A percentile compares a stretch with the other conserved stretches of the same genome.
Evolutionary conservation across 768 basidiomycete species (phyloP).

Genomic region (Boletellus emodensis): DNA sequence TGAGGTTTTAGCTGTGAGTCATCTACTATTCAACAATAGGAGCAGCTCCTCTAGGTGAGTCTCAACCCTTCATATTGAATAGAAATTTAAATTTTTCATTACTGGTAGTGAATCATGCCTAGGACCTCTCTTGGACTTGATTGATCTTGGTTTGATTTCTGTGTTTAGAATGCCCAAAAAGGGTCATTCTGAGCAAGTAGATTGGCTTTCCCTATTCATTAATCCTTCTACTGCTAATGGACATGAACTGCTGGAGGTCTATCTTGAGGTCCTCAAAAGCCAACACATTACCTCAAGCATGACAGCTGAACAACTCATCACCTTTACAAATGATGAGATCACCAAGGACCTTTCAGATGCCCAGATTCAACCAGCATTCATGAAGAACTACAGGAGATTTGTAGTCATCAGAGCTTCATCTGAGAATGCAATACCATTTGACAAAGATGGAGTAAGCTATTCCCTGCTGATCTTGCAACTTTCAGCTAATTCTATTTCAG

Average conservation of each 20-base stretch:
- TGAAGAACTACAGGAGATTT: slow-evolving; percentile 61
- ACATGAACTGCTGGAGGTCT: slow-evolving; percentile 40
- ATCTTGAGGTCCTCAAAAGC: slow-evolving; percentile 27
- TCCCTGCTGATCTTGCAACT: background rate
- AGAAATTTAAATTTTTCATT: background rate
- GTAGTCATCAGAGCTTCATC: slow-evolving; percentile 48
- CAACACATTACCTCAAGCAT: slow-evolving; percentile 32
- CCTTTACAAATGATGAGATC: slow-evolving; percentile 44
- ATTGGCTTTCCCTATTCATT: slow-evolving; percentile 25
- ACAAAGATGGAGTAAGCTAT: slow-evolving; percentile 45
- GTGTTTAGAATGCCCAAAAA: slow-evolving; percentile 47
- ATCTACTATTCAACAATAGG: slow-evolving; percentile 10
- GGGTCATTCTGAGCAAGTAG: slow-evolving; percentile 20
- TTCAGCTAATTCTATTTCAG: slow-evolving; percentile 31
- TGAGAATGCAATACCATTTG: slow-evolving; percentile 25
- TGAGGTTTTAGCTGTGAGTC: slow-evolving; percentile 50
- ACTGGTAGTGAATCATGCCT: slow-evolving; percentile 13
- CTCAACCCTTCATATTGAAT: background rate
- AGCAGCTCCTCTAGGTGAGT: slow-evolving; percentile 9
- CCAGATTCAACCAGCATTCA: slow-evolving; percentile 61
- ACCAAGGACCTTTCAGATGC: slow-evolving; percentile 46
- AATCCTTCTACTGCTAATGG: slow-evolving; percentile 17
- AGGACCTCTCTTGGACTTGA: slow-evolving; percentile 21
- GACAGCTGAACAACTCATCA: slow-evolving; percentile 30
- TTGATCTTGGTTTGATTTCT: slow-evolving; percentile 56